Conservation (phyloP, 2,329 filamentous ascomycete genomes). For the Aspergillus uvarum region DNA sequence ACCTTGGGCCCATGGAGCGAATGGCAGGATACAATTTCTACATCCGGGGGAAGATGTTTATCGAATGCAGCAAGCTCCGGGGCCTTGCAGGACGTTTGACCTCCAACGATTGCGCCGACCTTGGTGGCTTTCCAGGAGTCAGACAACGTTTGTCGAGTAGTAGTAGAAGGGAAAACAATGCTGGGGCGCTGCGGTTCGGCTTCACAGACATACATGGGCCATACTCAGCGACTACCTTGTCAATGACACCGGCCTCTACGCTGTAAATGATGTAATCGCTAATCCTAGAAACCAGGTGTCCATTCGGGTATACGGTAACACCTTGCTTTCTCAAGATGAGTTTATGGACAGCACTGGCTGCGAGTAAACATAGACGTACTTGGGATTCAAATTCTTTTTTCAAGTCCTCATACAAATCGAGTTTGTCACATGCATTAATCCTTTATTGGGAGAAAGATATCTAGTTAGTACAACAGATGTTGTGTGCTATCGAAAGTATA, state of each 20-base stretch:
- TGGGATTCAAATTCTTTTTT: slow-evolving; percentile 77
- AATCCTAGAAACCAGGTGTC: slow-evolving; percentile 89
- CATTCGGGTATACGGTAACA: slow-evolving; percentile 88
- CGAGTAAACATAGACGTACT: slow-evolving; percentile 62
- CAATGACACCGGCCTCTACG: slow-evolving; percentile 90
- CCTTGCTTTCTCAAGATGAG: slow-evolving; percentile 63
- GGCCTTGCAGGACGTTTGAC: slow-evolving; percentile 97
- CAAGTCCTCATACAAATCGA: slow-evolving; percentile 81
- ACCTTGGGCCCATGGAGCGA: slow-evolving; percentile 92
- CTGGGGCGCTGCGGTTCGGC: slow-evolving; percentile 7
- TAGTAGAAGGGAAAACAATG: neutral
- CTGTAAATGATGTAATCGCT: slow-evolving; percentile 99
- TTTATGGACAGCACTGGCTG: slow-evolving; percentile 35
- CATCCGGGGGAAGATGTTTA: slow-evolving; percentile 78
- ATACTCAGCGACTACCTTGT: slow-evolving; percentile 80
- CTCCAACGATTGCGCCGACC: slow-evolving; percentile 89
- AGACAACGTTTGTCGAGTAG: slow-evolving; percentile 18
- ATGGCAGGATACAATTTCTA: slow-evolving; percentile 93
- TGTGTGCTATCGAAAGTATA: neutral
- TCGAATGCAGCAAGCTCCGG: slow-evolving; percentile 95
- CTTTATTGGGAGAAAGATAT: slow-evolving; percentile 52
- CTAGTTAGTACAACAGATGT: slow-evolving; percentile 27
- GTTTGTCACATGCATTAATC: slow-evolving; percentile 90
- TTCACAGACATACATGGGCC: slow-evolving; percentile 74
- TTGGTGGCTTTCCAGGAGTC: slow-evolving; percentile 71